A percentile compares a stretch with the other conserved stretches of the same genome.
Evolutionary conservation across 163 green algal genomes (phyloP).

Genomic region (Chlamydomonas reinhardtii): DNA sequence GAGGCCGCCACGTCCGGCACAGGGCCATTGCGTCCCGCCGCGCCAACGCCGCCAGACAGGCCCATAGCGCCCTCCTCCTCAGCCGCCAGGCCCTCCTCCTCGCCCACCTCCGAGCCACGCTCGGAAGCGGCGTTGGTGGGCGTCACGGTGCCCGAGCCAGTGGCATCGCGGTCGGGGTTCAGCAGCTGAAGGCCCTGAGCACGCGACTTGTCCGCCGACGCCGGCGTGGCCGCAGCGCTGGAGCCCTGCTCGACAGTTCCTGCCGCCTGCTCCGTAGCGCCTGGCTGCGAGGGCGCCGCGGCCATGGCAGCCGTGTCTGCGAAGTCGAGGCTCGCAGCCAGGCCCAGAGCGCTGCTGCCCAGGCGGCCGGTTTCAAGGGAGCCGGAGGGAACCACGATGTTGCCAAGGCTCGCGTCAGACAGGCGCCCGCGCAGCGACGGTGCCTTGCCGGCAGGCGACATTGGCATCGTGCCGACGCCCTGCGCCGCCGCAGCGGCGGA

Average conservation of each 20-base stretch:
- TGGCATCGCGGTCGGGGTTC: not conserved
- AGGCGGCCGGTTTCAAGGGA: too few species aligned
- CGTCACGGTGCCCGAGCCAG: not conserved
- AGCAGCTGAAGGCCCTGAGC: conserved; percentile 24
- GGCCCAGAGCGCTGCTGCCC: too few species aligned
- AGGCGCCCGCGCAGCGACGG: not conserved
- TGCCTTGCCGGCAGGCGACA: not conserved
- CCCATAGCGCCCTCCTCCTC: not conserved
- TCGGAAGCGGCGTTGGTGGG: not conserved
- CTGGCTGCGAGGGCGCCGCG: not conserved
- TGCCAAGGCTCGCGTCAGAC: not conserved
- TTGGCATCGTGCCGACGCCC: not conserved
- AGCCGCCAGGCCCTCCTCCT: not conserved
- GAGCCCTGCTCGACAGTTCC: too few species aligned
- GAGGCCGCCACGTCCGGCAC: conserved; percentile 19
- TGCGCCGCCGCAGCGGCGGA: conserved; percentile 21
- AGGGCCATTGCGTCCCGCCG: not conserved
- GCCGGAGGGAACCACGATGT: not conserved
- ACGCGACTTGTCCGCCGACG: not conserved
- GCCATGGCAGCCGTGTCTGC: too few species aligned
- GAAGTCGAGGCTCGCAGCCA: too few species aligned
- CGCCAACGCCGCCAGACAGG: too few species aligned
- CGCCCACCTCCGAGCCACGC: not conserved
- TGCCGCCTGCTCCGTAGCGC: too few species aligned
- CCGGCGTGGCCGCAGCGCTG: too few species aligned